Base-by-base conservation (phyloP, 257 asterid species). In the Capsicum pubescens region DNA sequence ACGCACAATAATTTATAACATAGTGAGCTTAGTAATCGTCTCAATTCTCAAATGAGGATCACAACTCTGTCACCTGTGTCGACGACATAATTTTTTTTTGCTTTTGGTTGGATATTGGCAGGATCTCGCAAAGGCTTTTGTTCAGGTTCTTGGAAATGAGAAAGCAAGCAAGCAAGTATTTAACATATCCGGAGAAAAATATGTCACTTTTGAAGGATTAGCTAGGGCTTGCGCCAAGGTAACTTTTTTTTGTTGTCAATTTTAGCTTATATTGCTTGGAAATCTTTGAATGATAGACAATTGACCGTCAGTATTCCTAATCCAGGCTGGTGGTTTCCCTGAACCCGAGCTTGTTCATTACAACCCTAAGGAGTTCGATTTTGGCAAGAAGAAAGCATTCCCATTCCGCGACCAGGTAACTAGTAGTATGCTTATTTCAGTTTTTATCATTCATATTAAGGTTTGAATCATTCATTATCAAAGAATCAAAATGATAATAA, bases 141-240 rank as follows among this genome's bases (percentile, higher is more conserved):
- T 97, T 66, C 84, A 84, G 89, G 99, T 95, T 89, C 98, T 97
- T 83, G 97, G 98, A 74, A 97, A 95, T 79, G 97, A 90, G 85
- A 97, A 97, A 79, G 99, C 98, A 77, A 93, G 94, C 88, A 90
- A 89, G 92, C 89, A 95, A 89, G 91, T 97, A 19, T 95, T 97
- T 85, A 97, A 97, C 97, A 97, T 97, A 39, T 88, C 99, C 0
- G 99, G 99, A 26, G 97, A 93, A 15, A 97, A 93, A 87, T 97
- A 94, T 66, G 98, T 97, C 21, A 97, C 98, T 17, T 97, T 97
- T 81, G 98, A 92, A 84, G 99, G 99, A 81, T 91, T 97, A 87
- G 99, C 99, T 36, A 92, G 86, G 86, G 99, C 99, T 19, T 97
- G 99, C 17, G 97, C 99, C 21, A 95, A 93, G 98, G 99, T 97